Conservation (phyloP, 148 eudicot species). For the Persicaria maculosa region DNA sequence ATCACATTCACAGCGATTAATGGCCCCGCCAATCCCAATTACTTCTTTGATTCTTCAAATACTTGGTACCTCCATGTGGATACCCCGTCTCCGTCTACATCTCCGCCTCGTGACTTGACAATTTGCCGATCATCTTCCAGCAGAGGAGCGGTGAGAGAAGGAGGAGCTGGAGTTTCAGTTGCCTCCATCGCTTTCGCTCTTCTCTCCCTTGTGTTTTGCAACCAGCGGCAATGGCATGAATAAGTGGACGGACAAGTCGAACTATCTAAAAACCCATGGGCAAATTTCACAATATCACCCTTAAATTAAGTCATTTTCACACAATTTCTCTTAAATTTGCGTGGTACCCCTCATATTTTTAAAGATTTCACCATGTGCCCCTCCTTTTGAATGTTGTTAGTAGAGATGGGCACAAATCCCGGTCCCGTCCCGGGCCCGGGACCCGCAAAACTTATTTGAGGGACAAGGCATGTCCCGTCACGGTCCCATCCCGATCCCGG, state of each 20-base stretch:
- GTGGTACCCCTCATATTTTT: too few species aligned
- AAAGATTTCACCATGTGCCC: too few species aligned
- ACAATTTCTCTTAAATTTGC: too few species aligned
- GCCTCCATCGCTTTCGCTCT: slow-evolving; percentile 7
- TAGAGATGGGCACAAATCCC: too few species aligned
- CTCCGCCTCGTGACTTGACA: not conserved
- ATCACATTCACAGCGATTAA: slow-evolving; percentile 10
- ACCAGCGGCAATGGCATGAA: not conserved
- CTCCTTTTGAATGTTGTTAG: too few species aligned
- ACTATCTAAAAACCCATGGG: not conserved
- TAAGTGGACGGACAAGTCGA: too few species aligned
- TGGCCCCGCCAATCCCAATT: slow-evolving; percentile 12
- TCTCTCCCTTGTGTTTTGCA: not conserved
- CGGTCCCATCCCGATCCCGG: too few species aligned
- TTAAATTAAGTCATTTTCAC: too few species aligned
- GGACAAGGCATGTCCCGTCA: too few species aligned
- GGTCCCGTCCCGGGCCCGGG: too few species aligned
- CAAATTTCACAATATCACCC: not conserved
- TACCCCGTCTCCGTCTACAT: not conserved
- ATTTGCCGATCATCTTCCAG: not conserved
- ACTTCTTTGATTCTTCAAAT: slow-evolving; percentile 6
- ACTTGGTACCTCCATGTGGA: not conserved
- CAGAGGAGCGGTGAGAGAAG: slow-evolving; percentile 10
- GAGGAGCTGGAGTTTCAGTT: not conserved
- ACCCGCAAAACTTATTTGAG: too few species aligned